These are phyloP conservation scores for Hermanozyma aechmeae DNA, from an alignment of 805 yeast genomes.

Conservation along the genomic window DNA sequence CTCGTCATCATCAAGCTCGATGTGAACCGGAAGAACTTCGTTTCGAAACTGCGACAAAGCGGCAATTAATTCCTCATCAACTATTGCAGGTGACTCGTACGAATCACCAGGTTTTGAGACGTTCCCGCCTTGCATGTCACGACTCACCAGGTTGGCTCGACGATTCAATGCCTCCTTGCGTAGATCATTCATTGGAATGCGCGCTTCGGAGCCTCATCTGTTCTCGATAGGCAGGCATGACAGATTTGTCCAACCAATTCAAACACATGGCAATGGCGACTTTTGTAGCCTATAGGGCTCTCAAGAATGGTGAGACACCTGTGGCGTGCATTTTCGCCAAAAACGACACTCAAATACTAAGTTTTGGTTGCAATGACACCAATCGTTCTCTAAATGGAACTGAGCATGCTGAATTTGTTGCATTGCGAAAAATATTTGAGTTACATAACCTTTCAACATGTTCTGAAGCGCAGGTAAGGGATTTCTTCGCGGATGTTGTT, in stretches of 20 bases:
- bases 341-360: conserved; percentile 39
- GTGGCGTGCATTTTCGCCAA: conserved; percentile 63
- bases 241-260: conserved; percentile 16
- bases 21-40: too few relatives aligned
- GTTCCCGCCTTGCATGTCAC: too few relatives aligned
- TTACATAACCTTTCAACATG: conserved; percentile 3
- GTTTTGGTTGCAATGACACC: conserved; percentile 79
- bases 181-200: too few relatives aligned
- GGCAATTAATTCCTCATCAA: too few relatives aligned
- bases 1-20: too few relatives aligned
- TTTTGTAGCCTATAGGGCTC: conserved; percentile 53
- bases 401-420: conserved; percentile 87
- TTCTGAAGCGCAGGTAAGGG: conserved; percentile 9
- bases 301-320: conserved; percentile 66
- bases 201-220: too few relatives aligned
- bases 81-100: too few relatives aligned
- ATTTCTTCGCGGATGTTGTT: conserved; percentile 45
- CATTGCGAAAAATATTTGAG: conserved; percentile 39
- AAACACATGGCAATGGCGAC: conserved; percentile 44
- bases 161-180: too few relatives aligned
- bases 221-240: too few relatives aligned
- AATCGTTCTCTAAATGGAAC: conserved; percentile 80
- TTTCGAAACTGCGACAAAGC: too few relatives aligned
- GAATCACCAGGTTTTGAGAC: too few relatives aligned
- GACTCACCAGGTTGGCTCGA: too few relatives aligned